Percentiles rank a stretch among this genome's conserved stretches.
Conservation (phyloP, 1,284 basidiomycete species). For the Thecaphora thlaspeos region DNA sequence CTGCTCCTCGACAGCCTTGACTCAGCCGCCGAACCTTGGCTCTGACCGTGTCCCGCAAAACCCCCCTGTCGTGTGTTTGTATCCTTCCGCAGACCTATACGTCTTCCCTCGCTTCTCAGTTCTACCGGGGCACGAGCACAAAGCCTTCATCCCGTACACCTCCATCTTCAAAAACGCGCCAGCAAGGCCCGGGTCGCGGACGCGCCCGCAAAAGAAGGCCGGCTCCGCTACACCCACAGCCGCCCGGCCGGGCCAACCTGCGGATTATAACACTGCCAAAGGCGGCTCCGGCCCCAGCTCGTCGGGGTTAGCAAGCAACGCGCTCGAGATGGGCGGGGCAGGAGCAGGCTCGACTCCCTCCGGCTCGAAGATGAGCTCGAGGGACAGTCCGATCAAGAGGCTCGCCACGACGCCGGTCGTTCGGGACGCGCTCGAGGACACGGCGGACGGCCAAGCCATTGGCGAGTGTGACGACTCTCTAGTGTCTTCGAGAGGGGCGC, state of each 20-base stretch:
- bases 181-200: conserved; percentile 11
- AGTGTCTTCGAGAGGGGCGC: no score
- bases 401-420: no score
- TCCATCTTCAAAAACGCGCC: conserved; percentile 71
- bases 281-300: no score
- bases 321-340: conserved; percentile 24
- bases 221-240: no score
- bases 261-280: neutral
- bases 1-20: neutral
- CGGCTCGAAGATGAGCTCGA: no score
- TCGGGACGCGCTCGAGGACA: no score
- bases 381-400: no score
- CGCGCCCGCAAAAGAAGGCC: conserved; percentile 1
- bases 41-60: neutral
- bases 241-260: conserved; percentile 2
- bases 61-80: neutral
- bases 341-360: conserved; percentile 7
- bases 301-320: conserved; percentile 5
- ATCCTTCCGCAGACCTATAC: conserved; percentile 55
- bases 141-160: conserved; percentile 65
- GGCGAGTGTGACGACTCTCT: no score
- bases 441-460: no score
- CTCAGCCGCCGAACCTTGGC: neutral
- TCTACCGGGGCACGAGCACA: conserved; percentile 70
- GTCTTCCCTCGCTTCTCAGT: conserved; percentile 68